These are phyloP conservation scores for Moniliella sp. DNA, from an alignment of 1,284 basidiomycete genomes.

Conservation along the genomic window DNA sequence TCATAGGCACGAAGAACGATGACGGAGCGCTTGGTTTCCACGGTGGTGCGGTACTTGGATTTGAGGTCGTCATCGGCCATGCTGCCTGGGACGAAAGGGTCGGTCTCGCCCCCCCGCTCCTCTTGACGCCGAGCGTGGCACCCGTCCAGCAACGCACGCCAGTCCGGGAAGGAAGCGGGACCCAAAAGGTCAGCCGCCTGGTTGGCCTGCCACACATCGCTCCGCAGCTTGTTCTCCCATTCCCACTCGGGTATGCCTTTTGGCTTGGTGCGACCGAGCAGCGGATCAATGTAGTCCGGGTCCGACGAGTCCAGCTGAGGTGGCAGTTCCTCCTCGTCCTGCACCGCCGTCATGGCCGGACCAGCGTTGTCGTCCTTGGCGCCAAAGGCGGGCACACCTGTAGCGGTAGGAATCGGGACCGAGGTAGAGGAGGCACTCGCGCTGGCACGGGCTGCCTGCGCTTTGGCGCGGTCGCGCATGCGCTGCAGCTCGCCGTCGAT, in stretches of 20 bases:
- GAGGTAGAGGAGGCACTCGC: too few relatives aligned
- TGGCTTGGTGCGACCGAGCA: constrained; percentile 23
- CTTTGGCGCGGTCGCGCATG: too few relatives aligned
- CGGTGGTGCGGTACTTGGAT: constrained; percentile 15
- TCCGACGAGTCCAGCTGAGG: not conserved
- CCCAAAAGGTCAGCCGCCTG: constrained; percentile 22
- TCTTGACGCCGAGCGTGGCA: constrained; percentile 26
- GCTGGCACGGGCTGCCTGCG: too few relatives aligned
- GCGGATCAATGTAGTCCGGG: constrained; percentile 10
- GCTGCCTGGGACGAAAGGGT: too few relatives aligned
- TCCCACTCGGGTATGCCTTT: constrained; percentile 16
- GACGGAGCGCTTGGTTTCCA: constrained; percentile 28
- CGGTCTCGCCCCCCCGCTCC: too few relatives aligned
- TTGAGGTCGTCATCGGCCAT: constrained; percentile 2
- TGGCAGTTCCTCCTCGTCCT: too few relatives aligned
- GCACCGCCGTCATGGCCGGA: too few relatives aligned
- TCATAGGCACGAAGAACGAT: constrained; percentile 30
- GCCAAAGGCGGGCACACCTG: too few relatives aligned
- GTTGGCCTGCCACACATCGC: constrained; percentile 21
- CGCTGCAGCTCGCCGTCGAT: too few relatives aligned
- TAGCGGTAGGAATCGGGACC: too few relatives aligned
- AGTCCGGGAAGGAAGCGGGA: constrained; percentile 24
- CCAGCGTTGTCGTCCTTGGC: too few relatives aligned
- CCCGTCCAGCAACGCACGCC: constrained; percentile 27
- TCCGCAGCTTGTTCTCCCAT: constrained; percentile 26